These are phyloP conservation scores for Hansenula sp. DNA, from an alignment of 1,139 yeast species.

Conservation along the genomic window DNA sequence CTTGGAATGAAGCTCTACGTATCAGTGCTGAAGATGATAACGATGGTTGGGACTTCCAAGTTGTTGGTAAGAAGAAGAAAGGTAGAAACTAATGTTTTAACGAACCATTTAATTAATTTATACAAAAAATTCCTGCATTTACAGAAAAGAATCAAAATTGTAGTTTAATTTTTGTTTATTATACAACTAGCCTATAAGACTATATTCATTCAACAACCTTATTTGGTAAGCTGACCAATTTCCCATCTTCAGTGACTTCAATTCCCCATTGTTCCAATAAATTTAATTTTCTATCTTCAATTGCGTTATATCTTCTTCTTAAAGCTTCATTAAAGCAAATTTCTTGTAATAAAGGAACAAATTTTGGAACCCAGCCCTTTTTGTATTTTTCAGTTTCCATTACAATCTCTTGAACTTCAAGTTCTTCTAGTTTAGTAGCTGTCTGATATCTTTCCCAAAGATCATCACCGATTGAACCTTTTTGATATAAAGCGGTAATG, in stretches of 20 bases:
- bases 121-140: too few relatives aligned
- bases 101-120: background rate
- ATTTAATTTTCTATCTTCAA: conserved; percentile 48
- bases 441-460: conserved; percentile 75
- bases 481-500: conserved; percentile 69
- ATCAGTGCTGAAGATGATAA: conserved; percentile 45
- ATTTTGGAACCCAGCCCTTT: conserved; percentile 74
- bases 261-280: conserved; percentile 49
- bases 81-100: conserved; percentile 26
- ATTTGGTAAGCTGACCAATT: conserved; percentile 17
- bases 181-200: too few relatives aligned
- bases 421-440: conserved; percentile 66
- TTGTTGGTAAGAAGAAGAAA: conserved; percentile 61
- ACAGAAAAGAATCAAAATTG: too few relatives aligned
- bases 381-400: conserved; percentile 69
- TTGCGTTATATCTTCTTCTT: conserved; percentile 70
- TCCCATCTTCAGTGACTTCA: conserved; percentile 28
- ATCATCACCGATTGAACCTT: conserved; percentile 89
- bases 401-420: conserved; percentile 77
- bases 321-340: conserved; percentile 90
- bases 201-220: background rate
- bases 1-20: conserved; percentile 67
- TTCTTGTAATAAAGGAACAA: conserved; percentile 81
- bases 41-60: conserved; percentile 83
- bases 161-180: too few relatives aligned